Evolutionary conservation across 225 moss, liverwort and hornwort species (phyloP), one percentile per base, ranked within the genome.

Genomic region (Sphagnum tenellum): DNA sequence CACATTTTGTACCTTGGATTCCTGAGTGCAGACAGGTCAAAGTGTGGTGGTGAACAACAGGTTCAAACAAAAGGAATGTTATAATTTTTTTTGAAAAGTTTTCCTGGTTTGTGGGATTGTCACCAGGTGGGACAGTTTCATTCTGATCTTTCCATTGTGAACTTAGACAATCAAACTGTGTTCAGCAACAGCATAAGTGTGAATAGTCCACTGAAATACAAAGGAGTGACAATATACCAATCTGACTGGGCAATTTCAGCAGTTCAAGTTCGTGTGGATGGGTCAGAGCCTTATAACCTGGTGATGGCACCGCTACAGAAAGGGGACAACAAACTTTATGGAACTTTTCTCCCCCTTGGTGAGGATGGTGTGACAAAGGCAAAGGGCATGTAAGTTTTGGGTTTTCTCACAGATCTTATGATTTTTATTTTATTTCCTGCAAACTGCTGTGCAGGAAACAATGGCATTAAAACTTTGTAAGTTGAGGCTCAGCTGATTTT

Each of bases 211-310:
- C 65, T 96, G 56, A 76, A 88, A 5, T 92, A 85, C 51, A 74
- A 66, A 55, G 90, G 96, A 58, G 79, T 96, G 5, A 96, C 96
- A 45, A 85, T 96, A 82, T 96, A 96, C 68, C 96, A 96, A 71
- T 92, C 96, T 3, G 96, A 96, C 52, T 96, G 96, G 96, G 89
- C 81, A 1, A 92, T 96, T 52, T 85, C 96, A 49, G 85, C 92
- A 0, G 59, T 92, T 61, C 90, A 92, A 76, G 69, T 96, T 10
- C 87, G 87, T 4, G 88, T 92, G 8, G 92, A 90, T 60, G 80
- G 83, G 56, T 84, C 83, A 44, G 85, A 96, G 55, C 88, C 96
- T n/a, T 88, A 80, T 69, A 96, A 96, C 60, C 74, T 96, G 56
- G 88, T 82, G 5, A 92, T 96, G 96, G 96, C 96, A 29, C n/a